Evolutionary conservation across 2,329 filamentous ascomycete species (phyloP).

Genomic region (Colletotrichum cereale): DNA sequence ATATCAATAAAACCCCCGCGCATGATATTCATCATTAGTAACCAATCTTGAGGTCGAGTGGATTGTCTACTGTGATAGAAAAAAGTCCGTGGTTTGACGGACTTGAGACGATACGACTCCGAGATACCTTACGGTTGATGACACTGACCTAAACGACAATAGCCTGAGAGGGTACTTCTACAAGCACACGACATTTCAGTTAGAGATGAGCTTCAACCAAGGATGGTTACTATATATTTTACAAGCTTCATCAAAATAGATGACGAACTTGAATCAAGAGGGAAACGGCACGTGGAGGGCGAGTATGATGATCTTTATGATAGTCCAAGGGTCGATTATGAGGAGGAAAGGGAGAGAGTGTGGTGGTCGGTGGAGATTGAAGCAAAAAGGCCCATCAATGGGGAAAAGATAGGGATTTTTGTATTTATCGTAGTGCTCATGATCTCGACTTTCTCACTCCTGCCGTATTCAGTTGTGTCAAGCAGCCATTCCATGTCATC

Average conservation of each 20-base stretch:
- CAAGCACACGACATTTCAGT: not conserved
- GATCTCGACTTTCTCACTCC: no score
- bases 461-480: no score
- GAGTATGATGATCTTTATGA: no score
- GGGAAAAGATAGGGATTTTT: no score
- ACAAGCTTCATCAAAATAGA: no score
- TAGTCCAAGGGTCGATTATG: no score
- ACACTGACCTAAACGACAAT: not conserved
- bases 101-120: not conserved
- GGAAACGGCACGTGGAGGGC: not conserved
- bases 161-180: not conserved
- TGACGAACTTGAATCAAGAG: no score
- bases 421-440: no score
- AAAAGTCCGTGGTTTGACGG: not conserved
- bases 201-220: not conserved
- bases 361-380: no score
- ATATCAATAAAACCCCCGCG: not conserved
- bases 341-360: no score
- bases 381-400: no score
- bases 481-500: no score
- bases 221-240: not conserved
- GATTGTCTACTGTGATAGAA: not conserved
- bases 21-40: not conserved
- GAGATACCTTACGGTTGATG: not conserved
- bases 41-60: not conserved